These are phyloP conservation scores for Cladosporium colombiae DNA, from an alignment of 2,329 filamentous ascomycete genomes.

Conservation along the genomic window DNA sequence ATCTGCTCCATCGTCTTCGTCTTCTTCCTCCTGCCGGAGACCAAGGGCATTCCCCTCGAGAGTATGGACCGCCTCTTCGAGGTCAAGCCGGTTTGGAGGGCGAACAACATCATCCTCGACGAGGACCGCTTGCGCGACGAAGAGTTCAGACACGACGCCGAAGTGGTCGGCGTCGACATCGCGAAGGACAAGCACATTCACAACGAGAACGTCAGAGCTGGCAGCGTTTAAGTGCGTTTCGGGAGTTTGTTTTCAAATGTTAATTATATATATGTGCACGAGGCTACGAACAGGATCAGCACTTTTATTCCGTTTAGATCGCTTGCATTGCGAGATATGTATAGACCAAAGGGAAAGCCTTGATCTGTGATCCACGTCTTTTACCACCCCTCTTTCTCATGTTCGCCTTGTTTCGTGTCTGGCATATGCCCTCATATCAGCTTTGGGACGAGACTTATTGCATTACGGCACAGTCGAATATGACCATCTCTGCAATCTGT, in stretches of 20 bases:
- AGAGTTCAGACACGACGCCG: constrained; percentile 45
- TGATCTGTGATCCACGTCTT: not conserved
- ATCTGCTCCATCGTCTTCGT: constrained; percentile 48
- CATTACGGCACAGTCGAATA: not conserved
- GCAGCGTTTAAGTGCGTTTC: not conserved
- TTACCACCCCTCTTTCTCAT: not conserved
- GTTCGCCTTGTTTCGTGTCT: too few species aligned
- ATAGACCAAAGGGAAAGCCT: not conserved
- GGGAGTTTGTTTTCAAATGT: not conserved
- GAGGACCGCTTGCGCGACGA: constrained; percentile 42
- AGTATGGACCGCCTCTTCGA: constrained; percentile 51
- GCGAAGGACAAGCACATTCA: constrained; percentile 41
- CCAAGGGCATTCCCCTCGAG: constrained; percentile 49
- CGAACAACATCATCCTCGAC: constrained; percentile 42
- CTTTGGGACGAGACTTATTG: not conserved
- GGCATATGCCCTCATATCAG: not conserved
- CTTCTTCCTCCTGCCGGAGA: constrained; percentile 47
- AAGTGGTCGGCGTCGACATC: constrained; percentile 37
- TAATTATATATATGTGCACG: not conserved
- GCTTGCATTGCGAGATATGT: not conserved
- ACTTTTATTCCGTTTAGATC: not conserved
- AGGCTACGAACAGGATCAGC: not conserved
- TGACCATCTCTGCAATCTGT: not conserved
- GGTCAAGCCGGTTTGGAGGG: constrained; percentile 44
- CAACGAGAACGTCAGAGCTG: constrained; percentile 28